Evolutionary conservation across 1,284 basidiomycete species (phyloP).

Genomic region (Anthracocystis walkeri): DNA sequence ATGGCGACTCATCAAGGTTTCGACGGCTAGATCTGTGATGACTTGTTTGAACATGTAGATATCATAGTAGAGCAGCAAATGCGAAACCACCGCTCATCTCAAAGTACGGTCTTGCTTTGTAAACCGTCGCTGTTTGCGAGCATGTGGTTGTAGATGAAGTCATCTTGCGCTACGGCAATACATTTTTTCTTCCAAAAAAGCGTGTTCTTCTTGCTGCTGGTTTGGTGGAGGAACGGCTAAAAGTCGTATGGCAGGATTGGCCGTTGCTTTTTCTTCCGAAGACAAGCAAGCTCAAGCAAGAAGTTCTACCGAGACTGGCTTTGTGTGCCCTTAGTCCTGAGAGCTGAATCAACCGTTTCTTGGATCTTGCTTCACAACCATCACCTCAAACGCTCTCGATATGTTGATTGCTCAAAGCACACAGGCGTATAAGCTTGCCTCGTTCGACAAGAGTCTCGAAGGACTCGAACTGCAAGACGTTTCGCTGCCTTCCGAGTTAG

Average conservation of each 20-base stretch:
- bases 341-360: neutral
- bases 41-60: no score
- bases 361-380: neutral
- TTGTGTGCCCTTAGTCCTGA: no score
- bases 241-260: no score
- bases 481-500: slow-evolving; percentile 19
- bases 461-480: slow-evolving; percentile 25
- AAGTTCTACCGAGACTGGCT: no score
- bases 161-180: slow-evolving; percentile 1
- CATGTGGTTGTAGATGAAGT: neutral
- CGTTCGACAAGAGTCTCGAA: slow-evolving; percentile 28
- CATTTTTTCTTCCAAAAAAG: neutral
- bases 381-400: neutral
- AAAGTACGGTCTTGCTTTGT: no score
- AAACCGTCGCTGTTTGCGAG: no score
- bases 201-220: no score
- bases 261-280: no score
- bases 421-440: slow-evolving; percentile 29
- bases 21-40: neutral
- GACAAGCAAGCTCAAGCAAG: neutral
- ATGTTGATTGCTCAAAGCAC: slow-evolving; percentile 26
- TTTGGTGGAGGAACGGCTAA: no score
- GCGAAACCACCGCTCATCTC: no score
- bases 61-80: no score
- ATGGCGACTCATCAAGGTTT: neutral